Conservation (phyloP, 306 rosid species). For the Lablab purpureus region DNA sequence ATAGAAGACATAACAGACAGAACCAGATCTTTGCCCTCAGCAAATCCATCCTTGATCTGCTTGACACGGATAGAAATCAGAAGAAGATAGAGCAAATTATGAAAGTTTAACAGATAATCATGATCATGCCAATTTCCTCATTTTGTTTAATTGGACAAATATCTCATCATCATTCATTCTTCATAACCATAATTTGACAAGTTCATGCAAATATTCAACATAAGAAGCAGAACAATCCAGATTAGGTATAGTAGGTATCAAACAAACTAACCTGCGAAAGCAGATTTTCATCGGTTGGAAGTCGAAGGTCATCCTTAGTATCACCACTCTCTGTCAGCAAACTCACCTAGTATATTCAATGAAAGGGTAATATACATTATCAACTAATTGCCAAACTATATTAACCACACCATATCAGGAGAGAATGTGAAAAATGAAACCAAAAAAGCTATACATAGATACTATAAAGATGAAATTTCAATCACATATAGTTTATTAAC, state of each 20-base stretch:
- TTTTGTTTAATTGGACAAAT: neutral
- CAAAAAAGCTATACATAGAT: neutral
- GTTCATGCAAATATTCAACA: neutral
- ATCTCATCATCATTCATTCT: constrained; percentile 2
- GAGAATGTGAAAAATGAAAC: neutral
- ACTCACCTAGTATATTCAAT: constrained; percentile 71
- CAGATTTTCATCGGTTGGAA: constrained; percentile 92
- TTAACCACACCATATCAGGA: constrained; percentile 15
- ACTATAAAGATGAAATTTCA: neutral
- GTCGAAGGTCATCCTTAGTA: constrained; percentile 96
- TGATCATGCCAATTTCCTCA: neutral
- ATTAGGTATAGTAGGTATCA: neutral
- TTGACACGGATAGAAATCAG: constrained; percentile 34
- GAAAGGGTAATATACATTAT: neutral
- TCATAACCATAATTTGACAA: constrained; percentile 4
- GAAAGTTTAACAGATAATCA: constrained; percentile 11
- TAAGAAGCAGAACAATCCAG: constrained; percentile 16
- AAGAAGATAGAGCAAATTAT: neutral
- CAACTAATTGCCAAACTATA: constrained; percentile 7
- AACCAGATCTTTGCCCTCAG: constrained; percentile 88
- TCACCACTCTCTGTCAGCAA: constrained; percentile 90
- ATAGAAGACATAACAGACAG: constrained; percentile 94
- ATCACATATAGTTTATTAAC: neutral
- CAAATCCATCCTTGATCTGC: constrained; percentile 97
- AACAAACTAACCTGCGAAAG: constrained; percentile 70